phyloP scores from a whole-genome alignment of 1,284 basidiomycete genomes.

The Melampsora americana region DNA sequence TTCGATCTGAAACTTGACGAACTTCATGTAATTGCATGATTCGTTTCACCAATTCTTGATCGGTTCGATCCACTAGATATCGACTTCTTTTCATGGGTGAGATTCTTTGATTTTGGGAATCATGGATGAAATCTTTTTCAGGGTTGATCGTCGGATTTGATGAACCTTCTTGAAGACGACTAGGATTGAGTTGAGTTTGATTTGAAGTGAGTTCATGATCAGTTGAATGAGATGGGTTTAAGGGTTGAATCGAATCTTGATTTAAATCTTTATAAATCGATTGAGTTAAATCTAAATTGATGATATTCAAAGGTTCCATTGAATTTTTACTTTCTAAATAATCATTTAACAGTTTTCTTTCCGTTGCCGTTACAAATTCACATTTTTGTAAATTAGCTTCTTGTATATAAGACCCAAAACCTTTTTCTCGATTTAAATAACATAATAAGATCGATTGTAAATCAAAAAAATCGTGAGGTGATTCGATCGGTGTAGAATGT shows the following conservation, averaged over 20 bases:
- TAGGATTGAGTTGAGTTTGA: too few species aligned
- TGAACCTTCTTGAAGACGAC: conserved; percentile 15
- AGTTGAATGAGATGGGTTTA: conserved; percentile 9
- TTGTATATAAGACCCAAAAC: conserved; percentile 79
- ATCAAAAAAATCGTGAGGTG: conserved; percentile 67
- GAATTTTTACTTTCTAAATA: conserved; percentile 70
- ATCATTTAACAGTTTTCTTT: conserved; percentile 75
- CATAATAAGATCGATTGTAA: conserved; percentile 76
- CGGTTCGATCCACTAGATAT: conserved; percentile 72
- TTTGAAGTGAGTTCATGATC: too few species aligned
- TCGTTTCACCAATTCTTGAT: conserved; percentile 77
- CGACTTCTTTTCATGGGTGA: conserved; percentile 57
- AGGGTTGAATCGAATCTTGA: conserved; percentile 9
- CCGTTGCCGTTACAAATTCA: conserved; percentile 74
- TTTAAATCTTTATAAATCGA: neutral
- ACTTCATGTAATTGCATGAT: conserved; percentile 59
- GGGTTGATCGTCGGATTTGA: too few species aligned
- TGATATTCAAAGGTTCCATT: conserved; percentile 59
- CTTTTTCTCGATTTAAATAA: conserved; percentile 69
- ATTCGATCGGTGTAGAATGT: conserved; percentile 61
- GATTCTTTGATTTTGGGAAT: too few species aligned
- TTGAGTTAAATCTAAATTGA: neutral
- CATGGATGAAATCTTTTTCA: too few species aligned
- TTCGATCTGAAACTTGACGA: conserved; percentile 63
- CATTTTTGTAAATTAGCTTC: conserved; percentile 71